Conservation (phyloP, 139 green algal species). For the Coelastrella sp. region DNA sequence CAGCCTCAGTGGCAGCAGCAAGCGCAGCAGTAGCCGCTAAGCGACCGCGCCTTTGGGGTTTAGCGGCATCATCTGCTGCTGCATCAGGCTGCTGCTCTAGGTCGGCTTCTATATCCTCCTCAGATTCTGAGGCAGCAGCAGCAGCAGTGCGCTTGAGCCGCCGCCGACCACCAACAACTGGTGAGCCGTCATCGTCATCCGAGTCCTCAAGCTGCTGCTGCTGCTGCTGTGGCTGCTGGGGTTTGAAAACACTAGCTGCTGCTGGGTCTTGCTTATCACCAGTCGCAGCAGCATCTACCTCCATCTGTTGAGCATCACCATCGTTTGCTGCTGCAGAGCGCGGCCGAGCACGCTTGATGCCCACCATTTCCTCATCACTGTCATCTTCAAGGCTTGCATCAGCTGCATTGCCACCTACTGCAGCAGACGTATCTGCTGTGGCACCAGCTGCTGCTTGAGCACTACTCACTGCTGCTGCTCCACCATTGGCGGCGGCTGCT, state of each 20-base stretch:
- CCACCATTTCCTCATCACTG: not conserved
- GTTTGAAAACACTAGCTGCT: not conserved
- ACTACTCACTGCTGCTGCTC: not conserved
- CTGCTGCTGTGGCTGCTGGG: slow-evolving; percentile 25
- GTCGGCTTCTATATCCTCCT: not conserved
- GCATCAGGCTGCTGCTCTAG: slow-evolving; percentile 4
- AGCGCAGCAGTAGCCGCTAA: slow-evolving; percentile 36
- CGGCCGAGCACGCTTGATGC: not conserved
- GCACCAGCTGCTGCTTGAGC: no score
- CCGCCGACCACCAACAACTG: slow-evolving; percentile 3
- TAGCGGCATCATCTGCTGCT: not conserved
- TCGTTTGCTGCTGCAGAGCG: not conserved
- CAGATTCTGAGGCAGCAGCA: slow-evolving; percentile 5
- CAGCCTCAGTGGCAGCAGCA: slow-evolving; percentile 30
- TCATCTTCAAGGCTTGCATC: not conserved
- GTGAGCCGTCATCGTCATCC: slow-evolving; percentile 30
- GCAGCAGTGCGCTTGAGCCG: not conserved
- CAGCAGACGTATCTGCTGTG: no score
- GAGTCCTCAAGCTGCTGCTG: slow-evolving; percentile 1
- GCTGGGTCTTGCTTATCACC: not conserved
- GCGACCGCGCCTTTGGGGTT: slow-evolving; percentile 2
- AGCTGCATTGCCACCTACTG: no score
- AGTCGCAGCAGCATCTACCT: not conserved
- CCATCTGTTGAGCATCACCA: no score
- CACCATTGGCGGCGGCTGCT: not conserved